Evolutionary conservation across 106 monocot species (phyloP).

Genomic region (Allium cepa): DNA sequence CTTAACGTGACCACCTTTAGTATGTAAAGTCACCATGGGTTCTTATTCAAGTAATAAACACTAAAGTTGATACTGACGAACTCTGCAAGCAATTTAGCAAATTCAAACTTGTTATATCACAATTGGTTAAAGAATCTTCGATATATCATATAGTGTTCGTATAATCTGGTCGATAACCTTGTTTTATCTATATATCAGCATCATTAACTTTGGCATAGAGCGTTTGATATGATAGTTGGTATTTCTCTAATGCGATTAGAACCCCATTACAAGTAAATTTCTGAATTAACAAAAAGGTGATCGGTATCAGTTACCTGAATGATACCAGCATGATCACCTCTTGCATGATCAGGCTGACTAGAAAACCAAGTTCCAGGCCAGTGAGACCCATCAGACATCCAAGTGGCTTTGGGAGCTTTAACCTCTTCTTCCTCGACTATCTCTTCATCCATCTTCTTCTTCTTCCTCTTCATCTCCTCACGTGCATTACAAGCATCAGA

Average conservation of each 20-base stretch:
- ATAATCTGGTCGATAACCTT: too few relatives aligned
- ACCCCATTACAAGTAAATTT: not conserved
- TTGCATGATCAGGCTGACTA: constrained; percentile 45
- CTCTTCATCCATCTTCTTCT: constrained; percentile 19
- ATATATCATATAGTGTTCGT: too few relatives aligned
- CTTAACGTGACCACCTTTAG: too few relatives aligned
- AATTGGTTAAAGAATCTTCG: too few relatives aligned
- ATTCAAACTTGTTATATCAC: too few relatives aligned
- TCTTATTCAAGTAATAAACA: too few relatives aligned
- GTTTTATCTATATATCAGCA: too few relatives aligned
- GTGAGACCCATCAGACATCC: constrained; percentile 93
- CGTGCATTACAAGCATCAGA: constrained; percentile 89
- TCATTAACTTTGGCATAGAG: too few relatives aligned
- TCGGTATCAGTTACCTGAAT: constrained; percentile 53
- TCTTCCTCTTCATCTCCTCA: constrained; percentile 62
- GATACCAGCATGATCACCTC: constrained; percentile 88
- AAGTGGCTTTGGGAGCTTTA: constrained; percentile 55
- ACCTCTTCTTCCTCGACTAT: constrained; percentile 16
- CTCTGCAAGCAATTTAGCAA: too few relatives aligned
- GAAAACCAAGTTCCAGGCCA: constrained; percentile 93
- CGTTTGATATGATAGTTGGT: too few relatives aligned
- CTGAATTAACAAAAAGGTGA: not conserved
- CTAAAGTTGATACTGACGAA: too few relatives aligned
- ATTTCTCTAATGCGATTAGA: not conserved
- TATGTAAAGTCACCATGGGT: too few relatives aligned